phyloP scores from a whole-genome alignment of 495 filamentous ascomycete species.

The Tuber indicum region DNA sequence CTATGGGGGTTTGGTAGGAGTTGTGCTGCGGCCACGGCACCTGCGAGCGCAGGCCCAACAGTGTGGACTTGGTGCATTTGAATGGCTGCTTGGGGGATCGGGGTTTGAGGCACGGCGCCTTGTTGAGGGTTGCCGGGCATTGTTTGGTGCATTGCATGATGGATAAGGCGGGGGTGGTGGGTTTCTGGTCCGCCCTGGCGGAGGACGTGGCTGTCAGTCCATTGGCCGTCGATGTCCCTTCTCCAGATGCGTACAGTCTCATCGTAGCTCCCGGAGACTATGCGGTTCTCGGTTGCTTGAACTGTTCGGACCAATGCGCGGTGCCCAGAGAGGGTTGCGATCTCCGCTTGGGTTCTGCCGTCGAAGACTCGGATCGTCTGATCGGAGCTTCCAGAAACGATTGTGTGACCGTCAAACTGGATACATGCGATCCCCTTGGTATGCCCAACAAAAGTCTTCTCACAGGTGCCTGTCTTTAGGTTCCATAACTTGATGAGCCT shows the following conservation, averaged over 20 bases:
- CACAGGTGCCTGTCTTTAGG: slow-evolving; percentile 67
- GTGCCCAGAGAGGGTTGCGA: slow-evolving; percentile 77
- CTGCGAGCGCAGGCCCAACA: slow-evolving; percentile 25
- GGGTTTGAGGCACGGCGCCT: slow-evolving; percentile 19
- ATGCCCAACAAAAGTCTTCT: slow-evolving; percentile 74
- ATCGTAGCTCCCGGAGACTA: slow-evolving; percentile 93
- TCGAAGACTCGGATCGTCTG: slow-evolving; percentile 94
- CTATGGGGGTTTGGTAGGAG: slow-evolving; percentile 23
- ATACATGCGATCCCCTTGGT: slow-evolving; percentile 96
- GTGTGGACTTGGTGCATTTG: slow-evolving; percentile 40
- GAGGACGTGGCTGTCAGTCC: slow-evolving; percentile 65
- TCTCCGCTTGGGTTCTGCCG: slow-evolving; percentile 70
- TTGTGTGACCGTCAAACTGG: slow-evolving; percentile 92
- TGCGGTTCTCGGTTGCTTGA: slow-evolving; percentile 74
- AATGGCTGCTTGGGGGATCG: slow-evolving; percentile 8
- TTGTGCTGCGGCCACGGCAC: slow-evolving; percentile 33
- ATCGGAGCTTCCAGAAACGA: slow-evolving; percentile 92
- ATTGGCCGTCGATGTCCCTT: slow-evolving; percentile 70
- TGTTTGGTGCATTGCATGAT: slow-evolving; percentile 19
- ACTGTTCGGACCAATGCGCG: slow-evolving; percentile 81
- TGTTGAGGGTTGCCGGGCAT: slow-evolving; percentile 23
- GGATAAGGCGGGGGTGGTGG: slow-evolving; percentile 1
- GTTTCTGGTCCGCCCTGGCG: slow-evolving; percentile 49
- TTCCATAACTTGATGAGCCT: slow-evolving; percentile 90
- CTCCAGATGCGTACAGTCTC: slow-evolving; percentile 93